These are phyloP conservation scores for Ambrosia trifida DNA, from an alignment of 129 eudicot genomes.

Conservation along the genomic window DNA sequence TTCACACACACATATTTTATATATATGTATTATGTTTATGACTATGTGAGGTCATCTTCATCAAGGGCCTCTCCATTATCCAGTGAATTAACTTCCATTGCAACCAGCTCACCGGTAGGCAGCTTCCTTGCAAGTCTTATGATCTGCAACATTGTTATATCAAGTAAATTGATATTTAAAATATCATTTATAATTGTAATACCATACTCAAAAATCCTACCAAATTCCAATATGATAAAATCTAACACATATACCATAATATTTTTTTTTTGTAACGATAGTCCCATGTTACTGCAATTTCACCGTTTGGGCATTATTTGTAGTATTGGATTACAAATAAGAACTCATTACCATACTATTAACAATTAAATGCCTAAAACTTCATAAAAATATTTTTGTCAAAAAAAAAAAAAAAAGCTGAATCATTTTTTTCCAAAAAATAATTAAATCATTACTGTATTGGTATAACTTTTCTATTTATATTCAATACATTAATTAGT, in stretches of 20 bases:
- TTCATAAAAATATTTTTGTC: background rate
- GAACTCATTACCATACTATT: background rate
- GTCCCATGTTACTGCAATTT: background rate
- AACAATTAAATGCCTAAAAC: conserved; percentile 1
- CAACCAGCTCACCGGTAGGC: conserved; percentile 79
- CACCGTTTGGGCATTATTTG: background rate
- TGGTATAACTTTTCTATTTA: background rate
- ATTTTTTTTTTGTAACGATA: background rate
- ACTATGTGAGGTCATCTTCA: conserved; percentile 88
- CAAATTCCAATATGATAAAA: background rate
- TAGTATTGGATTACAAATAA: background rate
- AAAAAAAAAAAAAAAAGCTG: background rate
- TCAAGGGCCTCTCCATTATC: conserved; percentile 66
- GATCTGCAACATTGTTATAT: conserved; percentile 46
- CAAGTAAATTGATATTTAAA: conserved; percentile 8
- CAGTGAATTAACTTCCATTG: conserved; percentile 40
- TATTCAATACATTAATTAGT: background rate
- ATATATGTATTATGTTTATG: conserved; percentile 32
- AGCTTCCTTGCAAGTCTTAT: conserved; percentile 89
- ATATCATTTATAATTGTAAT: background rate
- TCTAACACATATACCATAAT: background rate
- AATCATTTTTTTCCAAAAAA: background rate
- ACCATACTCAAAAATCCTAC: background rate
- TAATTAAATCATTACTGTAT: background rate
- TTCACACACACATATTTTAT: conserved; percentile 18